Base-by-base conservation (phyloP, 805 yeast genomes). In the Wickerhamomyces alni region DNA sequence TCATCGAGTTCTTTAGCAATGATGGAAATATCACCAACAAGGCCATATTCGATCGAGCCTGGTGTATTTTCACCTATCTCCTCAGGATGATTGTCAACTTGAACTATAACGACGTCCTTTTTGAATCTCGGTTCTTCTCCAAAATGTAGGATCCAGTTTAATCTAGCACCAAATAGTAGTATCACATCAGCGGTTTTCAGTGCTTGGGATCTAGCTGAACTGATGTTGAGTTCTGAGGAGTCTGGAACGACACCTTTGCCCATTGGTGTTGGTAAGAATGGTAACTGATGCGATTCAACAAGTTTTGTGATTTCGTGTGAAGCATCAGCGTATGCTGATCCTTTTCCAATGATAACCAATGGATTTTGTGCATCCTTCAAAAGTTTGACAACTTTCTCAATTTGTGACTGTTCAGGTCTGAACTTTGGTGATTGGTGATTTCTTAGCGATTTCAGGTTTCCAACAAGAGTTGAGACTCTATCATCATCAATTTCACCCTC, bases 201-300 rank as follows among this genome's bases (percentile, higher is more conserved):
- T 0, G 76, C 85, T n/a, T 65, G 61, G 0, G 86, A 76, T 41
- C 88, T 63, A 4, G 84, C 85, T 3, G 85, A 76, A 0, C 83
- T 72, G 12, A 77, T 67, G 47, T 81, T 81, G 25, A 67, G 52
- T 0, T 49, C 51, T 30, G 61, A 56, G 3, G 57, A 46, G 51
- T 82, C 89, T 3, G 74, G 63, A 1, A 82, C 59, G 1, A 81
- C 75, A 9, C 89, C 89, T 56, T 82, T 82, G 0, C 84, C 89
- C 89, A 82, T 82, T 3, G 89, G 87, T 0, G 88, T 81, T 9
- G 88, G 86, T 36, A 82, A 51, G 47, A 82, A 82, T 1, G 82
- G 75, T 2, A 81, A 36, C 9, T 62, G 50, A 37, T 75, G 72
- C 1, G 38, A 28, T 6, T 54, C 37, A 16, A 81, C 66, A 36